Evolutionary conservation across 2,329 filamentous ascomycete species (phyloP).

Genomic region (Endoconidiophora polonica): DNA sequence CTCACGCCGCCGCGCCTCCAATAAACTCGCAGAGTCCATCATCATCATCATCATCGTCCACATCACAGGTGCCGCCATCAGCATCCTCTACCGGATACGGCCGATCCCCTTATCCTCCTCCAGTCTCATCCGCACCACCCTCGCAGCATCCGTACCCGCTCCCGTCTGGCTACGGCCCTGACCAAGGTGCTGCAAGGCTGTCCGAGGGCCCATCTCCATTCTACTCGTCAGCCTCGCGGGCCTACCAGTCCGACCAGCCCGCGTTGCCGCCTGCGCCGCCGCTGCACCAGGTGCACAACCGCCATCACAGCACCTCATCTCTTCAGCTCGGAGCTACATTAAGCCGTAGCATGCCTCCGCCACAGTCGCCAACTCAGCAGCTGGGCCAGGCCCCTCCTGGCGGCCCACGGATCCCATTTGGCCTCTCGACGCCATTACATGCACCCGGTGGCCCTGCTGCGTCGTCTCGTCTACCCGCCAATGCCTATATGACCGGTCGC

Average conservation of each 20-base stretch:
- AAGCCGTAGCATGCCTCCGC: constrained; percentile 30
- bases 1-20: constrained; percentile 8
- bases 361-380: constrained; percentile 26
- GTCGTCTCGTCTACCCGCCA: constrained; percentile 27
- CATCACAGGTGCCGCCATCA: constrained; percentile 2
- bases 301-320: constrained; percentile 29
- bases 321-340: constrained; percentile 23
- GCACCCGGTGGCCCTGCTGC: constrained; percentile 12
- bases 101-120: background rate
- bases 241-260: constrained; percentile 12
- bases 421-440: constrained; percentile 29
- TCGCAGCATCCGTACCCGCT: constrained; percentile 1
- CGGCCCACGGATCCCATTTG: constrained; percentile 24
- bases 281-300: constrained; percentile 23
- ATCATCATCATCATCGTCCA: constrained; percentile 11
- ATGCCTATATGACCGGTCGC: constrained; percentile 31
- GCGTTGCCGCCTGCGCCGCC: constrained; percentile 12
- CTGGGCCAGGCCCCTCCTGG: constrained; percentile 16
- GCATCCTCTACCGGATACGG: background rate
- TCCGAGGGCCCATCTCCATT: constrained; percentile 3
- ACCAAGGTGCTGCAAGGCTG: background rate
- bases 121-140: constrained; percentile 1
- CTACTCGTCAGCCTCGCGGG: constrained; percentile 7
- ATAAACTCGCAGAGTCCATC: background rate
- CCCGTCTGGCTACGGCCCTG: constrained; percentile 4